Base-by-base conservation (phyloP, 2,329 filamentous ascomycete species). In the Clarireedia hainanense region DNA sequence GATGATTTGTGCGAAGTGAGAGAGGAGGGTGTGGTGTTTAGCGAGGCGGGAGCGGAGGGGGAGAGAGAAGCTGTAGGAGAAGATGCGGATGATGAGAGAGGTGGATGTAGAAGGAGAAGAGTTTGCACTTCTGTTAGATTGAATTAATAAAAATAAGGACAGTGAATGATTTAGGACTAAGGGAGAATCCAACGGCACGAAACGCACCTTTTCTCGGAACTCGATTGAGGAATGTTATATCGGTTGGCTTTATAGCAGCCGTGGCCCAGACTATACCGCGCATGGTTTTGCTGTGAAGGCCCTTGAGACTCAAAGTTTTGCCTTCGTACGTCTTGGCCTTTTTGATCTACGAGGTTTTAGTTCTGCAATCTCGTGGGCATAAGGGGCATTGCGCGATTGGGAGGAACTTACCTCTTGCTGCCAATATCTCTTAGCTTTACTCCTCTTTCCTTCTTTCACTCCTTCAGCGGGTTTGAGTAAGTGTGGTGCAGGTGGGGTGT, bases 321-420 rank as follows among this genome's bases (percentile, higher is more conserved):
- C 58, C 58, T 6, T 60, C 57, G 36, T 56, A 60, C 6, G 53
- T 56, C 30, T 55, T 54, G 20, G 58, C 58, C 42, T 60, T 58
- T 36, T 57, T 50, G 6, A 60, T 49, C 58, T 60, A 46, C 27
- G n/a, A 24, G 20, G 10, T 30, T 24, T 10, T 9, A 12, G 6
- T 42, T 42, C 17, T 7, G 17, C 15, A 42, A 42, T n/a, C 17
- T 6, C 17, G 6, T 42, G 39, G 15, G 14, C 5, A 14, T 6
- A 15, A 5, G 5, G 5, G n/a, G 39, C 5, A 4, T 2, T 42
- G 5, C 15, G 5, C 15, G n/a, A 10, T 17, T 17, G 15, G 14
- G 15, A 12, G 9, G 4, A 3, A 57, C 24, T 17, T 39, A 60
- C 58, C 49, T 60, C 56, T 39, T 56, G 50, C 49, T 60, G 58